Base-by-base conservation (phyloP, 2,329 filamentous ascomycete genomes). In the Trichophyton rubrum region DNA sequence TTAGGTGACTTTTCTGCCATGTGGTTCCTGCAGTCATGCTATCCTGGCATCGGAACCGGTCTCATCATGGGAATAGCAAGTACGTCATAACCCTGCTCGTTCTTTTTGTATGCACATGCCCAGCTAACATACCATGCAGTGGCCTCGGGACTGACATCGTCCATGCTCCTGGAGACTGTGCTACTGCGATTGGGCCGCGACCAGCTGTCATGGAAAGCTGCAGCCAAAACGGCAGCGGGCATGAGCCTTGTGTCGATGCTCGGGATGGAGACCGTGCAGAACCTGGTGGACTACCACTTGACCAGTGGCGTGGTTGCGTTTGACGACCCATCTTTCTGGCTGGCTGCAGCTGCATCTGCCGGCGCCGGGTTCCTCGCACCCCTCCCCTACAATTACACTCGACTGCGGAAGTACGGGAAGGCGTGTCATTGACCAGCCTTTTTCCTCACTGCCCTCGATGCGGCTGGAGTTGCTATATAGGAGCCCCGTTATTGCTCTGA, bases 181-280 rank as follows among this genome's bases (percentile, higher is more conserved):
- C 72, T 83, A 2, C 75, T 83, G 1, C 74, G 74, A 0, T 64
- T 73, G 0, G 81, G 80, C 0, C 73, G 71, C 1, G 81, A 83
- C 59, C 67, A 69, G 6, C 68, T 83, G 0, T 64, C 77, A 0
- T 82, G 79, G 80, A 60, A 66, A 0, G 66, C 65, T 0, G 81
- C 81, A 0, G 74, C 72, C 2, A 78, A 73, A 51, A 83, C 81
- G 0, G 81, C 81, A 0, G 76, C 78, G 22, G 81, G 81, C 0
- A 84, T 83, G 81, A 83, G 81, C 61, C 69, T 82, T 56, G 77
- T 83, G 8, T 83, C 80, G 0, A 83, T 83, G 81, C 8, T 82
- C 1, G 79, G 80, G 0, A 84, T 84, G 81, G 81, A 83, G 66
- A 63, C 73, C 2, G 80, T 77, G 0, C 77, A 83, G 64, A 83